Base-by-base conservation (phyloP, 139 green algal genomes). In the Deuterostichococcus epilithicus region DNA sequence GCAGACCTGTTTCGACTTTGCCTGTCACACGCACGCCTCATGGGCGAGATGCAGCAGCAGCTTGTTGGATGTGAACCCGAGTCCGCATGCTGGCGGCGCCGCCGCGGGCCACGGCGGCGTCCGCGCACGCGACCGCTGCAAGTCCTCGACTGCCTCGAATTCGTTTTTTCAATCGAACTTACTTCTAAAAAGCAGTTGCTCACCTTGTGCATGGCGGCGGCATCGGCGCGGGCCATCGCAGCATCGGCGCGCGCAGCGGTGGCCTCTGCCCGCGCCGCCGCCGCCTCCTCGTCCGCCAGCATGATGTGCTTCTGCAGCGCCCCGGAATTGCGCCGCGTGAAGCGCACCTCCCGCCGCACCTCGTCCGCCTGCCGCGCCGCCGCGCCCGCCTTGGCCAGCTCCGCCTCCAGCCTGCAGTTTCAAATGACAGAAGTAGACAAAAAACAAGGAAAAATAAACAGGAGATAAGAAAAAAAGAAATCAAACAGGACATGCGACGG, bases 221-320 rank as follows among this genome's bases (percentile, higher is more conserved):
- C 52, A 28, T 63, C 52, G 18, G 52, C 52, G 18, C 52, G 52
- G 13, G 52, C 52, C 52, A 63, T 63, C 10, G 52, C 52, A 3
- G 52, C 52, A 20, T 63, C 52, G 26, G 52, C 52, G 20, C 52
- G 52, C 3, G 52, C 52, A 20, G 52, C 52, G 28, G 52, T 63
- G 13, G 52, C 52, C 52, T 63, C 52, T 23, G 52, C 52, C 18
- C 52, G 52, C 10, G 52, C 52, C 10, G 52, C 52, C 3, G 52
- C 52, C 18, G 52, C 10, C 52, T 63, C 52, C 52, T 63, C 52
- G 52, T 63, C 52, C 13, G 52, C 52, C 52, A 63, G 52, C 52
- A 63, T 63, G 52, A 63, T 63, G 52, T 63, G 52, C 52, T 63
- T 63, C 52, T 63, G 52, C 52, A 63, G 52, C 52, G 52, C 52